phyloP scores from a whole-genome alignment of 768 basidiomycete genomes.

The Russula emetica region DNA sequence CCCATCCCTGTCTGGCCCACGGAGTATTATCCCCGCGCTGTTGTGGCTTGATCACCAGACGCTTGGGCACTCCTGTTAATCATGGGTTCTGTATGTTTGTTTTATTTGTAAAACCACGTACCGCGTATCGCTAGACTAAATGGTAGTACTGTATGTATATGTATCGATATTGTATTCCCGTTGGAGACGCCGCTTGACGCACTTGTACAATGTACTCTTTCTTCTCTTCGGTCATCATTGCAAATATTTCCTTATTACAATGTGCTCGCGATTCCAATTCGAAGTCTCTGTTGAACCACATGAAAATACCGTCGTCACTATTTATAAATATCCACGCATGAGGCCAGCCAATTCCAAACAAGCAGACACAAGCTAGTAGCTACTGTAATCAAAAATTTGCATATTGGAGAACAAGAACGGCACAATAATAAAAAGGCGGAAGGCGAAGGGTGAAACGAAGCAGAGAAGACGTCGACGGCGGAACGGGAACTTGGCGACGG shows the following conservation, averaged over 20 bases:
- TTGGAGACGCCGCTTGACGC: background rate
- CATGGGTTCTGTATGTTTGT: background rate
- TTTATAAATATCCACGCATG: constrained; percentile 4
- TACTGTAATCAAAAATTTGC: constrained; percentile 19
- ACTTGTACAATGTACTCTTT: background rate
- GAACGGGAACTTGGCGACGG: constrained; percentile 8
- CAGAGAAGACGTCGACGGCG: background rate
- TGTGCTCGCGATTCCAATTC: background rate
- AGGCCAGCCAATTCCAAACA: constrained; percentile 5
- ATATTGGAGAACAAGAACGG: constrained; percentile 15
- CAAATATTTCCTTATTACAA: background rate
- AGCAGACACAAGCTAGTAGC: constrained; percentile 5
- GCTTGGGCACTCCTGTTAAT: background rate
- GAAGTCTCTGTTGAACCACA: background rate
- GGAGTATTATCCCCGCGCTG: constrained; percentile 19
- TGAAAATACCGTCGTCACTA: background rate
- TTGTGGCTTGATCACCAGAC: constrained; percentile 19
- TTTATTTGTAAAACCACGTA: background rate
- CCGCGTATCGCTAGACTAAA: background rate
- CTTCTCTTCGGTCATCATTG: background rate
- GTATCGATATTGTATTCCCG: constrained; percentile 5
- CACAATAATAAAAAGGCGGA: background rate
- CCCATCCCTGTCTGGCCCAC: constrained; percentile 16
- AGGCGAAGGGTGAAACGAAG: background rate
- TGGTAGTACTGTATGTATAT: background rate